A percentile compares a stretch with the other conserved stretches of the same genome.
These are phyloP conservation scores for Podaxis sp. DNA, from an alignment of 768 basidiomycete genomes.

Conservation along the genomic window DNA sequence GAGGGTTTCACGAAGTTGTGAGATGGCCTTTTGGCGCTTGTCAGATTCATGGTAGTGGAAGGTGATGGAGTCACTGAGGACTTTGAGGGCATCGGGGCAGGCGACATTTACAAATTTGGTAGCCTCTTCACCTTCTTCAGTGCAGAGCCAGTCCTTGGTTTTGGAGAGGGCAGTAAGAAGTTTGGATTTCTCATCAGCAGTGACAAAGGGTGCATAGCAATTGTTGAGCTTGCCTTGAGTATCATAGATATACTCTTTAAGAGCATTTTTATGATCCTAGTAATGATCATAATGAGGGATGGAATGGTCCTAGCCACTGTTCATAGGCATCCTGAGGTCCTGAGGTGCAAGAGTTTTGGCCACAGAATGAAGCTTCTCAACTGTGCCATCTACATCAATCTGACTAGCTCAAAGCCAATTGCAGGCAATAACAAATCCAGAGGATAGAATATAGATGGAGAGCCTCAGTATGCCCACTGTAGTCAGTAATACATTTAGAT, in stretches of 20 bases:
- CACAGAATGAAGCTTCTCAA: neutral
- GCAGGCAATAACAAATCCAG: neutral
- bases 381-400: neutral
- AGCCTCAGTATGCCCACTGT: too few relatives aligned
- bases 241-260: conserved; percentile 99
- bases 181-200: conserved; percentile 73
- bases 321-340: neutral
- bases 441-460: too few relatives aligned
- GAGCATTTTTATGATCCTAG: conserved; percentile 95
- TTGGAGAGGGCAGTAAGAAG: conserved; percentile 69
- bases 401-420: neutral
- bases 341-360: neutral
- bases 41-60: conserved; percentile 83
- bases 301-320: neutral
- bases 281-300: neutral
- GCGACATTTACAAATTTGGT: conserved; percentile 91
- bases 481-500: too few relatives aligned
- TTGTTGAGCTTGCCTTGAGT: conserved; percentile 90
- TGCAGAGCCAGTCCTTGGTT: conserved; percentile 97
- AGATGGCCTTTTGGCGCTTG: conserved; percentile 70
- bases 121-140: conserved; percentile 95
- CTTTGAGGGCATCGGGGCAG: conserved; percentile 81
- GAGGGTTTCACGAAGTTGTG: conserved; percentile 82
- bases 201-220: conserved; percentile 75
- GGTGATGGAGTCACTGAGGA: conserved; percentile 83